Evolutionary conservation across 192 early-diverging fungal genomes (phyloP), one percentile per base, ranked within the genome.

Genomic region (Backusella sp.): DNA sequence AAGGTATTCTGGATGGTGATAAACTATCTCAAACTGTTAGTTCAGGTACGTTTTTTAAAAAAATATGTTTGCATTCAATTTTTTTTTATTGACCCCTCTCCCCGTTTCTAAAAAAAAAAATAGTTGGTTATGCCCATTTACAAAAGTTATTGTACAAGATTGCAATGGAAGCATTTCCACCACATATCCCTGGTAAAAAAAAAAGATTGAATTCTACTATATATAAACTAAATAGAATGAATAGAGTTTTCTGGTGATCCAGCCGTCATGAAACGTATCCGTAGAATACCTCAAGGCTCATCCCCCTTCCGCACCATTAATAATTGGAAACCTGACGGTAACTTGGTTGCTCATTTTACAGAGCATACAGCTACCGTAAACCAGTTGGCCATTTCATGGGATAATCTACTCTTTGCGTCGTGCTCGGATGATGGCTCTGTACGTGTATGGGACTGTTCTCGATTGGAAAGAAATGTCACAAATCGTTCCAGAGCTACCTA

Each of bases 321-420:
- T 19, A 85, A 80, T 44, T 95, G 93, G 93, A 86, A 90, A 65
- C 95, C 94, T 4, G 90, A 93, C 79, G 94, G 91, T 73, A 91
- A 84, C 14, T 77, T 97, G 39, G 89, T 96, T 15, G 94, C 93
- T 11, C 91, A 94, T 72, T 82, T 97, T 21, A 84, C 88, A 12
- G 96, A 99, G 72, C 97, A 99, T 75, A 94, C 89, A 28, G 91
- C 87, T n/a, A 74, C 91, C 1, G 86, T 97, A 19, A 91, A 91
- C 28, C 89, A 91, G 66, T 79, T 96, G 7, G 85, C 80, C 0
- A 85, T 94, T 1, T 90, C 93, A 3, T 87, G 87, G 14, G 93
- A 95, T 78, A 90, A 90, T 23, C 85, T 86, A 4, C 83, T 93
- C 52, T 92, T 98, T 82, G 92, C 92, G 11, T 91, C 94, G 0